Percentiles rank a stretch among this genome's conserved stretches.
phyloP scores from a whole-genome alignment of 140 eudicot species.

The Cichorium intybus region DNA sequence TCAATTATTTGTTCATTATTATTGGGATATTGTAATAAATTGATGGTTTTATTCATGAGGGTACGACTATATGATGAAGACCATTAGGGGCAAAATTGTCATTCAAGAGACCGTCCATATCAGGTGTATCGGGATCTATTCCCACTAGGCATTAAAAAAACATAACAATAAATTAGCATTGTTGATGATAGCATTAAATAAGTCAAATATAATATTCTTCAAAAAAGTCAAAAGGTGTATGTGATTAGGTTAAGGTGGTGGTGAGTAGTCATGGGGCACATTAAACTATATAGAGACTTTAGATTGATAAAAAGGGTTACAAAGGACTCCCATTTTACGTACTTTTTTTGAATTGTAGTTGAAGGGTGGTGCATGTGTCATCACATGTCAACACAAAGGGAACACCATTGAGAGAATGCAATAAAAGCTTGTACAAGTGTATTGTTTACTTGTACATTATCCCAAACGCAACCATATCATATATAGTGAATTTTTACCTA shows the following conservation, averaged over 20 bases:
- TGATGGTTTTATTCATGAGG: background rate
- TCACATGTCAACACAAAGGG: constrained; percentile 27
- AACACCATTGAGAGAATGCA: constrained; percentile 13
- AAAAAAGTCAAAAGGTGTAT: constrained; percentile 28
- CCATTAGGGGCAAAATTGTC: background rate
- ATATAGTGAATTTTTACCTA: background rate
- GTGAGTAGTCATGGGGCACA: constrained; percentile 26
- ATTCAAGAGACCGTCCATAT: constrained; percentile 19
- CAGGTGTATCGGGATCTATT: constrained; percentile 39
- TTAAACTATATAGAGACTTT: constrained; percentile 17
- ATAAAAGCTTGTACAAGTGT: constrained; percentile 12
- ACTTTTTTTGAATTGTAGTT: constrained; percentile 6
- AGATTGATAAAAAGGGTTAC: constrained; percentile 12
- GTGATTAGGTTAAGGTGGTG: constrained; percentile 32
- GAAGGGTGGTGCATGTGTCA: constrained; percentile 39
- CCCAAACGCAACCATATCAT: background rate
- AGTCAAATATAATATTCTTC: constrained; percentile 1
- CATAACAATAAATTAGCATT: constrained; percentile 9
- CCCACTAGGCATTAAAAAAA: constrained; percentile 28
- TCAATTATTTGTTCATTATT: background rate
- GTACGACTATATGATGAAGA: background rate
- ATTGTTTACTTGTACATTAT: constrained; percentile 8
- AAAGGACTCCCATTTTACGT: background rate
- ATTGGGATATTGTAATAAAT: background rate
- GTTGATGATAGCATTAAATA: constrained; percentile 33